Conservation (phyloP, 495 filamentous ascomycete species). For the Talaromyces proteolyticus region DNA sequence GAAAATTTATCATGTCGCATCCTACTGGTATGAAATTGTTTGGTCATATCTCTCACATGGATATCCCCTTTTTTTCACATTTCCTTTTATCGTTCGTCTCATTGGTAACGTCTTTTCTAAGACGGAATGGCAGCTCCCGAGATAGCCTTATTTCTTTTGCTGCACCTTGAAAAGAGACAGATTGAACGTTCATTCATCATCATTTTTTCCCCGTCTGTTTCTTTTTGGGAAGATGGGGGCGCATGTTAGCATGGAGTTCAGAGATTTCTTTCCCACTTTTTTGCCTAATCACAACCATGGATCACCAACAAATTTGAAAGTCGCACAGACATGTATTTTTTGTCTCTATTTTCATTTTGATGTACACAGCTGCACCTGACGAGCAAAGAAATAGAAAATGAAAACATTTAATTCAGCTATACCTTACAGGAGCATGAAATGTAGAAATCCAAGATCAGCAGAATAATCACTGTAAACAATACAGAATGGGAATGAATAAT, state of each 20-base stretch:
- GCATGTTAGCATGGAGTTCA: constrained; percentile 8
- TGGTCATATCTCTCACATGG: background rate
- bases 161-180: too few relatives aligned
- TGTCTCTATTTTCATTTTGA: constrained; percentile 10
- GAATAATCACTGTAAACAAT: too few relatives aligned
- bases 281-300: background rate
- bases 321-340: constrained; percentile 1
- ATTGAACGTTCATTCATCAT: background rate
- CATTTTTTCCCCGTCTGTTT: background rate
- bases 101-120: constrained; percentile 22
- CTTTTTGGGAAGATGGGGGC: background rate
- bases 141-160: too few relatives aligned
- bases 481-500: too few relatives aligned
- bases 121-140: too few relatives aligned
- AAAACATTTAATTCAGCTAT: constrained; percentile 4
- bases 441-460: too few relatives aligned
- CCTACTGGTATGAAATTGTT: background rate
- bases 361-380: constrained; percentile 22
- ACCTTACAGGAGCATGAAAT: too few relatives aligned
- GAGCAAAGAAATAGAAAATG: constrained; percentile 11
- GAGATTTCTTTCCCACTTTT: constrained; percentile 4
- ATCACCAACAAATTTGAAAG: background rate
- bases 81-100: constrained; percentile 15
- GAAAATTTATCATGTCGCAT: constrained; percentile 32
- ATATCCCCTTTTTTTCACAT: constrained; percentile 9